Base-by-base conservation (phyloP, 441 rosid species). In the Aquilaria agallochum region DNA sequence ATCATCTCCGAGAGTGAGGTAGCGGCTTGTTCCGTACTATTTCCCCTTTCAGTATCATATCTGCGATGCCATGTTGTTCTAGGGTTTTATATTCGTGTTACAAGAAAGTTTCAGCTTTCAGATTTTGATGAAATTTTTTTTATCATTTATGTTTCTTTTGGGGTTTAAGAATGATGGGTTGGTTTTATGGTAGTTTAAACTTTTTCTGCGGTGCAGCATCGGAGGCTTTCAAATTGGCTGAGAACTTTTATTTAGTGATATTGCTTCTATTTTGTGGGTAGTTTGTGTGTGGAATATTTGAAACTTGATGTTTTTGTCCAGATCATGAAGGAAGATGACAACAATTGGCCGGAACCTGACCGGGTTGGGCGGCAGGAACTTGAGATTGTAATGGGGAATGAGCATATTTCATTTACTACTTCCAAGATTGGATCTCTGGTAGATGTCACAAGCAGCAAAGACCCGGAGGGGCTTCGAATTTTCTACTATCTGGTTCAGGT, bases 401-500 rank as follows among this genome's bases (percentile, higher is more conserved):
- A 89, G 74, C 97, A 92, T 61, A 92, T 92, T 61, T 92, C 91
- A 50, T 92, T 92, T 72, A 76, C 95, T 31, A 89, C 97, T 32
- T 88, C 96, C 3, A 92, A 92, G 80, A 89, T 92, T 68, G 97
- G 96, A 8, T 89, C 97, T 3, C 92, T 92, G 56, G 95, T 92
- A 60, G 97, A 92, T 65, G 94, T 87, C 56, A 86, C 85, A 75
- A 77, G 89, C 51, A 85, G 97, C 59, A 86, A 87, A 58, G 97
- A 89, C 63, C 94, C 96, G 58, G 97, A 92, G 52, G 97, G 96
- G 52, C 92, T 92, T 69, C 88, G 92, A 68, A 83, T 94, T 70
- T 90, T 94, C 72, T 93, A 88, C 73, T 90, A 88, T 72, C 96
- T 93, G 75, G 93, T 93, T 83, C 98, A 88, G 98, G 97, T 88